Evolutionary conservation across 148 eudicot genomes (phyloP).

Genomic region (Vaccinium darrowii): DNA sequence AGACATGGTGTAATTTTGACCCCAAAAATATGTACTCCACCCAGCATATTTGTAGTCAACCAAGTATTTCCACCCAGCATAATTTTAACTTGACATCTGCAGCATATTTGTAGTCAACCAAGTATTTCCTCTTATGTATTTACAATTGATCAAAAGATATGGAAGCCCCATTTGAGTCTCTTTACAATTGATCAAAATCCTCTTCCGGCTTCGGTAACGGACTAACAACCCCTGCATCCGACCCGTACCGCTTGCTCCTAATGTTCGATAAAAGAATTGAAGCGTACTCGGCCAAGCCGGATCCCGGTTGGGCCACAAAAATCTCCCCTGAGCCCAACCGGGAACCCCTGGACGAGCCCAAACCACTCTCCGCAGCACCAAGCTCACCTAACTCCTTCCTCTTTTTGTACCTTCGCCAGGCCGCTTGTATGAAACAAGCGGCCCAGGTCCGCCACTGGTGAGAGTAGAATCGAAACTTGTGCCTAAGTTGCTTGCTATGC

Average conservation of each 20-base stretch:
- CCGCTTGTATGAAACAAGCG: conserved; percentile 79
- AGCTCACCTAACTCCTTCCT: conserved; percentile 33
- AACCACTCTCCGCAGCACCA: conserved; percentile 23
- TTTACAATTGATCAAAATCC: not conserved
- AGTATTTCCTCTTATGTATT: not conserved
- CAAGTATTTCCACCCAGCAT: no score
- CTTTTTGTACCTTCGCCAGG: conserved; percentile 58
- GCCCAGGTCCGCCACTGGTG: conserved; percentile 93
- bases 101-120: no score
- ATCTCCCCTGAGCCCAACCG: not conserved
- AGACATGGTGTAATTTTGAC: no score
- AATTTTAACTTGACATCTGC: no score
- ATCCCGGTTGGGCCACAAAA: conserved; percentile 19
- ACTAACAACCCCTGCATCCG: not conserved
- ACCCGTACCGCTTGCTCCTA: conserved; percentile 38
- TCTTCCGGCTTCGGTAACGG: not conserved
- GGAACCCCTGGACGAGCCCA: not conserved
- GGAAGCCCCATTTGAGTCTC: not conserved
- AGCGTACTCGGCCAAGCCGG: conserved; percentile 41
- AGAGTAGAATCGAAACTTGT: conserved; percentile 67
- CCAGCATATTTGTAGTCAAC: no score
- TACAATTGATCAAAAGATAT: not conserved
- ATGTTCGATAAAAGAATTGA: conserved; percentile 37
- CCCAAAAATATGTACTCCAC: no score
- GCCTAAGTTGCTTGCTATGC: conserved; percentile 74